Conservation (phyloP, 2,329 filamentous ascomycete species). For the Talaromyces marneffei region DNA sequence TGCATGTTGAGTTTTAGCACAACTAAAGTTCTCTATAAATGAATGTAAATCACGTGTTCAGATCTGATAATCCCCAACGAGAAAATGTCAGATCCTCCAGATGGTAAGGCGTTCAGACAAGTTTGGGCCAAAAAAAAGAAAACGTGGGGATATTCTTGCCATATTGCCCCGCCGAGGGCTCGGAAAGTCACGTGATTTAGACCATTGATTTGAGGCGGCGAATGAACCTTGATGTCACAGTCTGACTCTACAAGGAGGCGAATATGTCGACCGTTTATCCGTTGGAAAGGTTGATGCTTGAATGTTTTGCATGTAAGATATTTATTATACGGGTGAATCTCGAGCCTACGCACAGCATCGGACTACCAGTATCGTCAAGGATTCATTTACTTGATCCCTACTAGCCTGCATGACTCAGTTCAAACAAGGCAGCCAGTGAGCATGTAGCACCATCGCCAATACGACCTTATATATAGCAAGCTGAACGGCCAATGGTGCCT, state of each 20-base stretch:
- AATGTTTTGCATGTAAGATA: background rate
- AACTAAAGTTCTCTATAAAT: background rate
- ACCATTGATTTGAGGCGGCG: background rate
- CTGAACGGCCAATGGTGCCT: background rate
- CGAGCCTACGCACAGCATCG: background rate
- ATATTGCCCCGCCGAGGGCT: conserved; percentile 4
- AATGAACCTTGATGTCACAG: background rate
- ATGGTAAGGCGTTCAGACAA: background rate
- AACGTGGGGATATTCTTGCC: conserved; percentile 8
- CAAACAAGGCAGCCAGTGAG: background rate
- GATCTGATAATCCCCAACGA: background rate
- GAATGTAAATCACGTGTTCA: background rate
- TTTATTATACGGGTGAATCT: background rate
- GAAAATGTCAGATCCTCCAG: background rate
- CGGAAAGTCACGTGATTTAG: background rate
- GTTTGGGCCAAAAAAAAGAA: background rate
- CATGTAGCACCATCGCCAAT: background rate
- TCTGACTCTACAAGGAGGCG: background rate
- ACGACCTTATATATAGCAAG: background rate
- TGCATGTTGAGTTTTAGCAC: conserved; percentile 9
- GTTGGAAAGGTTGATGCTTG: background rate
- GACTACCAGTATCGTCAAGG: background rate
- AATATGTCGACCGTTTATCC: background rate
- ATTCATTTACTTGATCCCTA: background rate
- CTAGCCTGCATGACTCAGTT: conserved; percentile 1